These are phyloP conservation scores for Hansfordia pulvinata DNA, from an alignment of 2,329 filamentous ascomycete species.

Conservation along the genomic window DNA sequence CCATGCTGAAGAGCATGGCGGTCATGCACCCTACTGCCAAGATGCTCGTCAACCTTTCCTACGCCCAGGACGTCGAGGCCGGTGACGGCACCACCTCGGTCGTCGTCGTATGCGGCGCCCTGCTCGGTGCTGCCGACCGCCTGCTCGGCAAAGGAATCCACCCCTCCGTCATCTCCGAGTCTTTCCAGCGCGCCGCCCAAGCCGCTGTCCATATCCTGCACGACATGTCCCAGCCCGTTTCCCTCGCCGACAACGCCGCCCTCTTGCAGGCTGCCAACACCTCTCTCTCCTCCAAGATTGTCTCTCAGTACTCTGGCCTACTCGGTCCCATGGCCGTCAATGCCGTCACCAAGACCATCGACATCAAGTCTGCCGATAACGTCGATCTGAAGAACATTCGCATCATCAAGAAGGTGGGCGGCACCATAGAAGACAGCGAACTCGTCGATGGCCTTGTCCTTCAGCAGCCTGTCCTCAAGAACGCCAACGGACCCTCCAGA, in stretches of 20 bases:
- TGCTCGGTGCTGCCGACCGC: conserved; percentile 39
- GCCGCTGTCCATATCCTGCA: conserved; percentile 83
- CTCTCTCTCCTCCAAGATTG: conserved; percentile 95
- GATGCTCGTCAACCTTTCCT: conserved; percentile 95
- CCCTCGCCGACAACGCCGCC: conserved; percentile 73
- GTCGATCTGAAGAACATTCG: conserved; percentile 94
- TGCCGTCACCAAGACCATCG: conserved; percentile 89
- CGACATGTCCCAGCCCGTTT: conserved; percentile 90
- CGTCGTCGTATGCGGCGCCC: conserved; percentile 57
- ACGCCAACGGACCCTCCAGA: conserved; percentile 73
- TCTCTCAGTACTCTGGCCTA: conserved; percentile 89
- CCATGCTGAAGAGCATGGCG: conserved; percentile 97
- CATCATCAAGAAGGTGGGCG: conserved; percentile 94
- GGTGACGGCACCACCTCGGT: conserved; percentile 97
- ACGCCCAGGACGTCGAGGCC: conserved; percentile 95
- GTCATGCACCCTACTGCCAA: conserved; percentile 99
- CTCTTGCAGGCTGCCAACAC: conserved; percentile 95
- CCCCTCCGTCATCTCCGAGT: conserved; percentile 92
- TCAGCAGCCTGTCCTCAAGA: conserved; percentile 87
- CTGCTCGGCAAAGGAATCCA: conserved; percentile 89
- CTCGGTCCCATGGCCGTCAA: conserved; percentile 98
- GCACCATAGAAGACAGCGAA: conserved; percentile 96
- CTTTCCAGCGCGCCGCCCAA: conserved; percentile 87
- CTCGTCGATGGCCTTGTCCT: conserved; percentile 90
- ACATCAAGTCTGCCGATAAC: conserved; percentile 89